Conservation (phyloP, 2,329 filamentous ascomycete species). For the Paracoccidioides brasiliensis region DNA sequence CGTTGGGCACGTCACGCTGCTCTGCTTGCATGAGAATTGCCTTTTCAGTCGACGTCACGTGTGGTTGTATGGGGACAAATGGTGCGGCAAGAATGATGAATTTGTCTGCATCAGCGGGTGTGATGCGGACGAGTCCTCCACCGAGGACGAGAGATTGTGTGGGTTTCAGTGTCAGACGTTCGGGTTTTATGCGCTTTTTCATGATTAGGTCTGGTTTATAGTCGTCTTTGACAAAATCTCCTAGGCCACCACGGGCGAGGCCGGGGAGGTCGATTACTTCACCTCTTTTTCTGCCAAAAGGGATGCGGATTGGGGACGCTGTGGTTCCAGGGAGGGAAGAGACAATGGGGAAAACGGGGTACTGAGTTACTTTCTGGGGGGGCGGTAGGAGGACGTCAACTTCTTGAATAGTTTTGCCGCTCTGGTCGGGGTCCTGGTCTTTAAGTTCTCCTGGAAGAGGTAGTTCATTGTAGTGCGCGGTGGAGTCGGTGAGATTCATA, state of each 20-base stretch:
- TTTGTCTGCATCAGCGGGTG: conserved; percentile 40
- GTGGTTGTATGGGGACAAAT: conserved; percentile 66
- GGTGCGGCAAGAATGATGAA: conserved; percentile 65
- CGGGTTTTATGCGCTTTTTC: conserved; percentile 59
- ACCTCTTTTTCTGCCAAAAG: conserved; percentile 72
- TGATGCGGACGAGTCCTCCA: conserved; percentile 78
- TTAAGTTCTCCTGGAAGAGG: background rate
- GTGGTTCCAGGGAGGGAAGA: conserved; percentile 85
- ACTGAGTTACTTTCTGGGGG: conserved; percentile 56
- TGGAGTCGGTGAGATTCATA: background rate
- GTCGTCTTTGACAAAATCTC: conserved; percentile 54
- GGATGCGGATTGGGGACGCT: conserved; percentile 83
- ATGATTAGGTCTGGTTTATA: conserved; percentile 61
- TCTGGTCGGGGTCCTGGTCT: background rate
- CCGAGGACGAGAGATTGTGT: conserved; percentile 73
- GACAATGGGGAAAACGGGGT: conserved; percentile 72
- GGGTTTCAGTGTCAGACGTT: conserved; percentile 59
- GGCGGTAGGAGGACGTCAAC: conserved; percentile 54
- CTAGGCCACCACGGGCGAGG: conserved; percentile 59
- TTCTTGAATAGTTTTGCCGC: background rate
- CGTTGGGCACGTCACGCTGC: conserved; percentile 44
- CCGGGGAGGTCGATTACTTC: conserved; percentile 91
- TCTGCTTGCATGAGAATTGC: conserved; percentile 60
- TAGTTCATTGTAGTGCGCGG: background rate
- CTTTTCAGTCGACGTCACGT: conserved; percentile 69